Evolutionary conservation across 257 asterid species (phyloP), one percentile per base, ranked within the genome.

Genomic region (Petrea volubilis): DNA sequence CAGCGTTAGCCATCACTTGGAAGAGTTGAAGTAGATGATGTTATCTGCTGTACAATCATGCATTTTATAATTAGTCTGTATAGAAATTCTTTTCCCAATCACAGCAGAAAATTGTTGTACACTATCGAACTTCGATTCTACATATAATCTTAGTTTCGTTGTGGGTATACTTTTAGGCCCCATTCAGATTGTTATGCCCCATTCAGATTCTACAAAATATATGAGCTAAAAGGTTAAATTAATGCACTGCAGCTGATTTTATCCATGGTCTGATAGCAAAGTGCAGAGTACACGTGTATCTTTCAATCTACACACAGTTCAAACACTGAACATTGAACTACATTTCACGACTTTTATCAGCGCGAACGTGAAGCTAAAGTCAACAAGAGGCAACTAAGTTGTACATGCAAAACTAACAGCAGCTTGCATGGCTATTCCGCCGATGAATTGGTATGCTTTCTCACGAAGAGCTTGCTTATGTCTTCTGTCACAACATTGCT

Each of bases 401-500:
- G 70, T 7, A 76, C 62, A 14, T 31, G 58, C 66, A 62, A 5
- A 27, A 47, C 14, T 15, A 63, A 13, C 17, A 65, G 38, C 63
- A 52, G 24, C 64, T 34, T 33, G 64, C 4, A n/a, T 50, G 14
- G 23, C 78, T 78, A 79, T 51, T 84, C 72, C 21, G 81, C 20
- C 15, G 90, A 71, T 53, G 90, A 70, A 57, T 74, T 50, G 49
- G 74, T 66, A 17, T 58, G 41, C 82, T 74, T 87, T 78, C 84
- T 83, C 79, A 82, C 90, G 70, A 92, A 92, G 57, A 92, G 86
- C 86, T 88, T 92, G 89, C 79, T 87, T 60, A 92, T 78, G 83
- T 92, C 97, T 78, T 92, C 97, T 0, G 98, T 92, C 29, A 87
- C 98, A 21, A 92, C 60, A 60, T 92, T 92, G 89, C 97, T 90